Conservation (phyloP, 495 filamentous ascomycete species). For the Aspergillus sclerotiicarbonarius region DNA sequence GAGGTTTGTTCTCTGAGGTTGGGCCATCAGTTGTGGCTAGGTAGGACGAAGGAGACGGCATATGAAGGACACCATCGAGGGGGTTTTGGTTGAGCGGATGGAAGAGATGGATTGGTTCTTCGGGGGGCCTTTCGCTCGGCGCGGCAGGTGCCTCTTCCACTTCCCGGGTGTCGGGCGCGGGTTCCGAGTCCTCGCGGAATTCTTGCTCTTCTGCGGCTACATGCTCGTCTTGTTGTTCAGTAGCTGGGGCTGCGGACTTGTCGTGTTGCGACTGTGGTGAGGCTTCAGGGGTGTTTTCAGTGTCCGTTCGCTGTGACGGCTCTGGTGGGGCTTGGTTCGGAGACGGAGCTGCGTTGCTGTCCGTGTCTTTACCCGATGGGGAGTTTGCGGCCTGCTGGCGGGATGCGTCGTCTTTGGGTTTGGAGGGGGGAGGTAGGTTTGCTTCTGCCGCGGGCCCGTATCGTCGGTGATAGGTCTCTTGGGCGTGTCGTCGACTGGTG, state of each 20-base stretch:
- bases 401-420: slow-evolving; percentile 24
- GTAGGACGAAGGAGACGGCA: slow-evolving; percentile 45
- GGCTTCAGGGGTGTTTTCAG: background rate
- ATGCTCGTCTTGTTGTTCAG: slow-evolving; percentile 19
- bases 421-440: slow-evolving; percentile 38
- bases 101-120: slow-evolving; percentile 25
- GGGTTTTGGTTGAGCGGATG: slow-evolving; percentile 41
- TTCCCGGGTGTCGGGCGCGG: slow-evolving; percentile 14
- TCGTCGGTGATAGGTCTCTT: slow-evolving; percentile 48
- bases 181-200: slow-evolving; percentile 18
- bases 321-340: slow-evolving; percentile 19
- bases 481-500: slow-evolving; percentile 36
- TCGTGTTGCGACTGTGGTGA: background rate
- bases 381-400: slow-evolving; percentile 21
- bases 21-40: slow-evolving; percentile 31
- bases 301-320: slow-evolving; percentile 5
- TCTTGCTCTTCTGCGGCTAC: slow-evolving; percentile 20
- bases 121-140: slow-evolving; percentile 21
- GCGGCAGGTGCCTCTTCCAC: slow-evolving; percentile 18
- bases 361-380: slow-evolving; percentile 20
- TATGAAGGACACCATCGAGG: slow-evolving; percentile 65
- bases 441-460: slow-evolving; percentile 52
- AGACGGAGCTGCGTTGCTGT: background rate
- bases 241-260: slow-evolving; percentile 15
- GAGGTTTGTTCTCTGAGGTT: slow-evolving; percentile 49